Percentiles rank a stretch among this genome's conserved stretches.
Evolutionary conservation across 257 asterid genomes (phyloP).

Genomic region (Striga asiatica): DNA sequence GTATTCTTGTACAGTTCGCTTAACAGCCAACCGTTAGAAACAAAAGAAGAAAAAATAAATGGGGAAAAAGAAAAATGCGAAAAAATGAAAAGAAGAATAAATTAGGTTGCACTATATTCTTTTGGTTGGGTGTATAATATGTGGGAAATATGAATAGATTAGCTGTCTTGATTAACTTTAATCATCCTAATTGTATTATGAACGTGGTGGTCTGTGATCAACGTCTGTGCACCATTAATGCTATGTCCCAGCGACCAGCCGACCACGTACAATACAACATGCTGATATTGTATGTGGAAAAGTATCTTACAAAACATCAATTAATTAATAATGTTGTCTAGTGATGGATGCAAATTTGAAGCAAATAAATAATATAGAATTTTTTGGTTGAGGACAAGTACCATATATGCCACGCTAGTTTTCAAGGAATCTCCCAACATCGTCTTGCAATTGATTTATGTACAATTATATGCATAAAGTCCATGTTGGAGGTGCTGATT

Average conservation of each 20-base stretch:
- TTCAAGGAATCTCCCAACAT: not conserved
- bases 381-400: not conserved
- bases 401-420: not conserved
- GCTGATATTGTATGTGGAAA: constrained; percentile 11
- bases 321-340: not conserved
- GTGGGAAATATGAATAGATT: not conserved
- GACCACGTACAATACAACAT: constrained; percentile 20
- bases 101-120: not conserved
- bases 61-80: too few species aligned
- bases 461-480: too few species aligned
- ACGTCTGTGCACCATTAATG: constrained; percentile 3
- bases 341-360: not conserved
- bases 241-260: constrained; percentile 7
- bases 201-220: constrained; percentile 7
- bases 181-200: not conserved
- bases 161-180: not conserved
- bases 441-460: not conserved
- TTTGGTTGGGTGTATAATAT: not conserved
- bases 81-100: too few species aligned
- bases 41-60: too few species aligned
- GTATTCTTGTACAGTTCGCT: too few species aligned
- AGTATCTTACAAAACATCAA: not conserved
- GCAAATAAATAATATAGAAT: not conserved
- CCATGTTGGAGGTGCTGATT: too few species aligned
- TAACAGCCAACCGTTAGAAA: too few species aligned